Evolutionary conservation across 2,329 filamentous ascomycete genomes (phyloP), one percentile per base, ranked within the genome.

Genomic region (Diaporthe vexans): DNA sequence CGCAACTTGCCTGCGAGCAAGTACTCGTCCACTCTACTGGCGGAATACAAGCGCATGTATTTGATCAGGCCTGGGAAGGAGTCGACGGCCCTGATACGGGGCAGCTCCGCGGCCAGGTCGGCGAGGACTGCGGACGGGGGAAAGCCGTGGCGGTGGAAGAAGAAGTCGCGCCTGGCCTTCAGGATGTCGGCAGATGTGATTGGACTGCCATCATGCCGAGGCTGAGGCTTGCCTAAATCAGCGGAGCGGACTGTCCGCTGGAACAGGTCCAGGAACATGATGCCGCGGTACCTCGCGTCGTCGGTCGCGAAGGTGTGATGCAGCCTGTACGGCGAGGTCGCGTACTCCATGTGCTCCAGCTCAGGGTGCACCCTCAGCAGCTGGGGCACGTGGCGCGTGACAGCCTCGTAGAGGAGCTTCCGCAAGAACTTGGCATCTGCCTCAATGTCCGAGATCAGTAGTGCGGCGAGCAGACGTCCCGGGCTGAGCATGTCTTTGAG

Each of bases 211-310:
- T 10, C 11, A 8, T 37, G 35, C 35, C 35, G 35, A 9, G 7
- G 35, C 11, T 10, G 10, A 13, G 37, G 37, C 2, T 10, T 37
- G 37, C 10, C 11, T 13, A 13, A 13, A 2, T 9, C 29, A 80
- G 4, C 0, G 82, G 82, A 10, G 3, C 86, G 83, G 4, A 85
- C 86, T 0, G 83, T 85, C 63, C 80, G 83, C 13, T 84, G 84
- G 79, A 89, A 89, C 19, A 89, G 81, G 73, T 87, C 86, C 13
- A 85, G 84, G 80, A 89, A 88, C 87, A 89, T 89, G 35, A 89
- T 81, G 5, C 88, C 83, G 2, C 86, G 84, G 77, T 89, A 89
- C 0, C 85, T 87, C 0, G 85, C 88, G 37, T 80, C 81, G 26
- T 82, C 84, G 19, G 84, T 86, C 19, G 83, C 78, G 77, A 88